phyloP scores from a whole-genome alignment of 371 early-diverging fungal species.

The Mortierella sp. region DNA sequence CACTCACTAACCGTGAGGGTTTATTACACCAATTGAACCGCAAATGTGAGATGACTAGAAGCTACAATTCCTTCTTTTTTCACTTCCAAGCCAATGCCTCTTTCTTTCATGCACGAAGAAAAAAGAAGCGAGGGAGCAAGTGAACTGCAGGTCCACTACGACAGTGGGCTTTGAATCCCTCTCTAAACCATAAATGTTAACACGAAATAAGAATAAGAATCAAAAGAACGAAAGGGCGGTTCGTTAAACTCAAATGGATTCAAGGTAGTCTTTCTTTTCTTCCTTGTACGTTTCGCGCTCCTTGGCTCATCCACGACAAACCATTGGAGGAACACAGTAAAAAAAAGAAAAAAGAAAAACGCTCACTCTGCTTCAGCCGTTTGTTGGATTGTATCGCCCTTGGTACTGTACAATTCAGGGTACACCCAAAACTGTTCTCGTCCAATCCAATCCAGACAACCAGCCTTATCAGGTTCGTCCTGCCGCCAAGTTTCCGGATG shows the following conservation, averaged over 20 bases:
- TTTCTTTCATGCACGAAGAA: neutral
- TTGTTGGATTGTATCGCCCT: neutral
- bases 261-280: neutral
- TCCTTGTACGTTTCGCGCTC: neutral
- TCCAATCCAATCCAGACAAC: neutral
- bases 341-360: neutral
- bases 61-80: neutral
- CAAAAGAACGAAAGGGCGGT: neutral
- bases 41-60: neutral
- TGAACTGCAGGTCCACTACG: neutral
- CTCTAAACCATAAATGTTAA: neutral
- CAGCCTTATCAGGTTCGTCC: neutral
- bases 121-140: neutral
- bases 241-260: neutral
- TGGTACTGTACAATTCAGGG: neutral
- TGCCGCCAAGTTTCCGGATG: neutral
- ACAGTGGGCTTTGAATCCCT: neutral
- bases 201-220: neutral
- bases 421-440: neutral
- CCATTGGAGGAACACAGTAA: neutral
- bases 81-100: neutral
- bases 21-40: no score
- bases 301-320: neutral
- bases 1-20: neutral
- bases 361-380: neutral